A percentile compares a stretch with the other conserved stretches of the same genome.
Conservation (phyloP, 2,329 filamentous ascomycete genomes). For the Pseudogymnoascus sp. region DNA sequence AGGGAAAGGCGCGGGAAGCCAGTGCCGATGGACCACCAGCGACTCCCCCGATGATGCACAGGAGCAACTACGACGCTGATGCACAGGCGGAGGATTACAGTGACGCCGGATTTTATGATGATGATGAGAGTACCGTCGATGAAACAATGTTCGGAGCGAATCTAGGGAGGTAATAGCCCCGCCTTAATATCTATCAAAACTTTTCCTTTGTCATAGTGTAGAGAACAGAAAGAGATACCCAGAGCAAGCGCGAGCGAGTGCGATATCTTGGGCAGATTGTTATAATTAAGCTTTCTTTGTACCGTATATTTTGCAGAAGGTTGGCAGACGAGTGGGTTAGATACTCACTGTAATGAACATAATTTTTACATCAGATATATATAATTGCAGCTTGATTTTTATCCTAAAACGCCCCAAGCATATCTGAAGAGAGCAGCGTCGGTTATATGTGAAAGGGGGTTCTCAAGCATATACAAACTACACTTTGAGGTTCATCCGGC, state of each 20-base stretch:
- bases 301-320: conserved; percentile 7
- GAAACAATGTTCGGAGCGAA: conserved; percentile 13
- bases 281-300: conserved; percentile 6
- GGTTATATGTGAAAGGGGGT: too few species aligned
- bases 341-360: conserved; percentile 8
- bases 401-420: neutral
- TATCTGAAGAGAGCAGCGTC: too few species aligned
- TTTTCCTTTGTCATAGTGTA: conserved; percentile 4
- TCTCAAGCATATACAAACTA: neutral
- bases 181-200: conserved; percentile 6
- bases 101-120: conserved; percentile 30
- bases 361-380: neutral
- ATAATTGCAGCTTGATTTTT: neutral
- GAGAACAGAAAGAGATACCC: conserved; percentile 4
- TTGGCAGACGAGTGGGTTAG: conserved; percentile 4
- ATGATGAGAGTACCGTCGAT: conserved; percentile 25
- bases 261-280: conserved; percentile 6
- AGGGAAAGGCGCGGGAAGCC: conserved; percentile 29
- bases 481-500: neutral
- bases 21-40: conserved; percentile 22
- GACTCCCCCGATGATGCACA: conserved; percentile 56
- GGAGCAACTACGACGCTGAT: conserved; percentile 53
- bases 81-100: conserved; percentile 47
- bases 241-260: neutral
- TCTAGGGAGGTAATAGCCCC: conserved; percentile 10